Evolutionary conservation across 371 early-diverging fungal species (phyloP).

Genomic region (Mucor velutinosus): DNA sequence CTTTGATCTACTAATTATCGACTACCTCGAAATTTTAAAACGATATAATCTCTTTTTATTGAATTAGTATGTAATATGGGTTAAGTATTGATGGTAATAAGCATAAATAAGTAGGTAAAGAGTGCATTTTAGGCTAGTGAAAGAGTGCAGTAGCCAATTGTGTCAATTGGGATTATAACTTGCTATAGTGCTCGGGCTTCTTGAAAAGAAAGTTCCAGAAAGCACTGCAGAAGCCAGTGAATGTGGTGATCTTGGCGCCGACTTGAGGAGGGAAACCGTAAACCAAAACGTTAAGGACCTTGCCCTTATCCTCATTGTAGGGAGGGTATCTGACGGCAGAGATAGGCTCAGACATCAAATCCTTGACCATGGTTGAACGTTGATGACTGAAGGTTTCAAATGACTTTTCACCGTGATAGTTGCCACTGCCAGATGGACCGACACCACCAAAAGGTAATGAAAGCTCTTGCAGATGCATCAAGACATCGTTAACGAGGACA

Average conservation of each 20-base stretch:
- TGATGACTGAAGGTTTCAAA: conserved; percentile 77
- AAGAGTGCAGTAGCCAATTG: neutral
- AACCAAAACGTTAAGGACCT: conserved; percentile 28
- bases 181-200: conserved; percentile 15
- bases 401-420: conserved; percentile 78
- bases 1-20: neutral
- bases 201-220: conserved; percentile 36
- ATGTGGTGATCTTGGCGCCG: conserved; percentile 28
- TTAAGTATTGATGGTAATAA: neutral
- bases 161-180: conserved; percentile 1
- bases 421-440: conserved; percentile 81
- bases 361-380: conserved; percentile 59
- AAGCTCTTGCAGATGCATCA: conserved; percentile 57
- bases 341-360: conserved; percentile 48
- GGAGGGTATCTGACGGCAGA: conserved; percentile 55
- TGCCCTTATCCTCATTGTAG: conserved; percentile 41
- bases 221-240: conserved; percentile 30
- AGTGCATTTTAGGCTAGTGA: neutral
- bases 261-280: conserved; percentile 32
- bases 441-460: conserved; percentile 87
- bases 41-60: neutral
- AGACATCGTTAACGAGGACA: conserved; percentile 71
- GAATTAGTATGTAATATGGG: neutral
- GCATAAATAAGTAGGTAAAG: neutral
- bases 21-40: neutral